Conservation (phyloP, 306 rosid species). For the Senna siamea region DNA sequence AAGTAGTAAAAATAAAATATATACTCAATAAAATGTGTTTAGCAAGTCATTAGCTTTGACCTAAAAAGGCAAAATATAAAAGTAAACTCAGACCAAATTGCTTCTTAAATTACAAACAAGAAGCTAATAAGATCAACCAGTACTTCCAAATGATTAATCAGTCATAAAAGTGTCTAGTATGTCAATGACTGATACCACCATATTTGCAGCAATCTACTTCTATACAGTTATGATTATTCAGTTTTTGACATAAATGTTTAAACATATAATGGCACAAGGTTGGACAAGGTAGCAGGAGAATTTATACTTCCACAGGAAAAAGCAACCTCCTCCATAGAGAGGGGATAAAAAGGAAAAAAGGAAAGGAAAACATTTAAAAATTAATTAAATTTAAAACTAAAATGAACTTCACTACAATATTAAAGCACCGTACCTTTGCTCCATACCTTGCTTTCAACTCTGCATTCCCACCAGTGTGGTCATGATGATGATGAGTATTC, state of each 20-base stretch:
- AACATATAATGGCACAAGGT: neutral
- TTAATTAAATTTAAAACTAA: neutral
- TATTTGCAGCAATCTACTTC: neutral
- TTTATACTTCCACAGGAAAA: neutral
- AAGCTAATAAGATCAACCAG: neutral
- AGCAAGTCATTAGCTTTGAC: neutral
- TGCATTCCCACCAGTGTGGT: slow-evolving; percentile 90
- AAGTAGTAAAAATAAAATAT: neutral
- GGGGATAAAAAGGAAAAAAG: neutral
- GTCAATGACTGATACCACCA: neutral
- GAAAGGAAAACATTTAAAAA: neutral
- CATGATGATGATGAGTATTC: slow-evolving; percentile 92
- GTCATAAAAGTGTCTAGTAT: neutral
- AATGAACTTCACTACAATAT: neutral
- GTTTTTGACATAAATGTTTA: neutral
- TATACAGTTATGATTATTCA: neutral
- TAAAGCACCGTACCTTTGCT: slow-evolving; percentile 75
- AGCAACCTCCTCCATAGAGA: neutral
- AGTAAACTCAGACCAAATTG: neutral
- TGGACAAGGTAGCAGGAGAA: neutral
- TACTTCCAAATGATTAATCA: neutral
- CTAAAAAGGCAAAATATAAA: neutral
- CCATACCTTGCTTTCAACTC: slow-evolving; percentile 94
- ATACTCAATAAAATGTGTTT: neutral
- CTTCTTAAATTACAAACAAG: neutral